Base-by-base conservation (phyloP, 2,329 filamentous ascomycete species). In the Emydomyces testavorans region DNA sequence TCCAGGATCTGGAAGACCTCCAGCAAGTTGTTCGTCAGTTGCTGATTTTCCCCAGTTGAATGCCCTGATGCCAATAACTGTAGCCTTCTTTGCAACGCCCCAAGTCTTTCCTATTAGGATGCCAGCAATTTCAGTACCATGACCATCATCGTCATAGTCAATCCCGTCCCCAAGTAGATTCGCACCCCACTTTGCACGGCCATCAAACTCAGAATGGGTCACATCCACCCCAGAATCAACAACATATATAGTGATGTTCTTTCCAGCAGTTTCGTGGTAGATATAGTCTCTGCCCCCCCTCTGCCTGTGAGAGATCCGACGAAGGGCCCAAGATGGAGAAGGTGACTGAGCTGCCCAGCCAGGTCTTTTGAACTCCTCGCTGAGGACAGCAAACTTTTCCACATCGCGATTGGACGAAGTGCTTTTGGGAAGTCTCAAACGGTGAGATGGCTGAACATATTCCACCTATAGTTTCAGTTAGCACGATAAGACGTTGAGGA, bases 61-160 rank as follows among this genome's bases (percentile, higher is more conserved):
- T 51, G 64, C 72, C 59, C 74, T 76, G 48, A 78, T 70, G 37
- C 71, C 72, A 34, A 67, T 54, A 18, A 69, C 49, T 15, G 53
- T 61, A 21, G 64, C 59, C 48, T 62, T 61, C 54, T 67, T 67
- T 23, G 65, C 60, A 44, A 69, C 56, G 44, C 66, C 66, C 46
- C 60, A 67, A 4, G 57, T 62, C 31, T 55, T 58, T 10, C 59
- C 59, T n/a, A 53, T 63, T 24, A 65, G 61, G 23, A 62, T 68
- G 29, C 62, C 63, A 4, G 66, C 58, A 48, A 63, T 61, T 50
- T 68, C 65, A 6, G 66, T 68, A 15, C 66, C 66, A 46, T 68
- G 65, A 24, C 65, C 64, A 44, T 62, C 58, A 13, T 54, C 55
- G 36, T 58, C 54, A 16, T 50, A 29, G 24, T 56, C 49, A 10